Evolutionary conservation across 257 asterid species (phyloP).

Genomic region (Dorcoceras hygrometricum): DNA sequence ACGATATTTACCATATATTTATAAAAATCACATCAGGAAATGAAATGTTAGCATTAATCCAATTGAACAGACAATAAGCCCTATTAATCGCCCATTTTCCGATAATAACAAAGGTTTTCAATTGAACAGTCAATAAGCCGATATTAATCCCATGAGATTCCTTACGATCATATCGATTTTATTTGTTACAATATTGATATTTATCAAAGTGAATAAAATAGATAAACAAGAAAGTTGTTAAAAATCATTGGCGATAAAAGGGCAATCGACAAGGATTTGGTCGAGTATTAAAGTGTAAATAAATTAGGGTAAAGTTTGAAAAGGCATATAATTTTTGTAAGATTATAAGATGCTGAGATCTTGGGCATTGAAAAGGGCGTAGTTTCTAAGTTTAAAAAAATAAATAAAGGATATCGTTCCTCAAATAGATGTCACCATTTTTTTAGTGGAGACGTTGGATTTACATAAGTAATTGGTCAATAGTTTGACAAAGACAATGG

Average conservation of each 20-base stretch:
- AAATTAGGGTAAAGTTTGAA: constrained; percentile 26
- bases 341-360: constrained; percentile 63
- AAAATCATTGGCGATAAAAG: constrained; percentile 21
- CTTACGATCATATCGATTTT: background rate
- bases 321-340: constrained; percentile 26
- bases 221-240: too few relatives aligned
- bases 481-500: constrained; percentile 27
- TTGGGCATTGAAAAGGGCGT: constrained; percentile 47
- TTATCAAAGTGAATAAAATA: background rate
- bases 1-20: background rate
- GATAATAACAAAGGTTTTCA: too few relatives aligned
- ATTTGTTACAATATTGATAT: too few relatives aligned
- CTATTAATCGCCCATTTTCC: too few relatives aligned
- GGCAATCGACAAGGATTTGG: constrained; percentile 21
- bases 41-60: background rate
- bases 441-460: constrained; percentile 34
- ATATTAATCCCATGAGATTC: too few relatives aligned
- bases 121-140: too few relatives aligned
- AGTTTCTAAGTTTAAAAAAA: too few relatives aligned
- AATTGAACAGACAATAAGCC: background rate
- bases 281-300: constrained; percentile 21
- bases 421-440: constrained; percentile 30
- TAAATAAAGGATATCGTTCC: too few relatives aligned
- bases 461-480: constrained; percentile 38
- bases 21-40: background rate